Conservation (phyloP, 2,329 filamentous ascomycete species). For the Knufia fluminis region DNA sequence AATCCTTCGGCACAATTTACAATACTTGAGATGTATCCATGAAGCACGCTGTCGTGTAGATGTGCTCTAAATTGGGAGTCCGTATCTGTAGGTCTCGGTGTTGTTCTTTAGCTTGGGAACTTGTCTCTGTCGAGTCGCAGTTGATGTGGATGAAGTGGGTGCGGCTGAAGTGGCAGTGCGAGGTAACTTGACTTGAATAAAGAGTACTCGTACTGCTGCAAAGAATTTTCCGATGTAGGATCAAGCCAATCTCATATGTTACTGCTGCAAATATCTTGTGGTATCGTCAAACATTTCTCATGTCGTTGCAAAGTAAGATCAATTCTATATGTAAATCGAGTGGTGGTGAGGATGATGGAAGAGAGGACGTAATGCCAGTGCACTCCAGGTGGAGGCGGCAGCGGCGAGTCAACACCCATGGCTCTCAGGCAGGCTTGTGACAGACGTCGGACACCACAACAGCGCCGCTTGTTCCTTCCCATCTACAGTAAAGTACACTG, state of each 20-base stretch:
- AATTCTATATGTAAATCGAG: background rate
- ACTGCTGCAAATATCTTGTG: background rate
- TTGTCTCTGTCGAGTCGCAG: no score
- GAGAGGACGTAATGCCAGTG: background rate
- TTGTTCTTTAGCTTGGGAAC: background rate
- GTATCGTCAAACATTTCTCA: background rate
- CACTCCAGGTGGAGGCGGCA: conserved; percentile 2
- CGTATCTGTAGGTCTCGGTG: background rate
- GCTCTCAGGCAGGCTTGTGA: no score
- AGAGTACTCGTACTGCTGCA: no score
- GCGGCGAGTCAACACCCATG: no score
- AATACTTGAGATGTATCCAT: background rate
- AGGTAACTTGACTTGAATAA: no score
- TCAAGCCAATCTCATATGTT: background rate
- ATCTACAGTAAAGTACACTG: background rate
- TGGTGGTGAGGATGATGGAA: background rate
- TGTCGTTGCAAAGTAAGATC: background rate
- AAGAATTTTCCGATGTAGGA: no score
- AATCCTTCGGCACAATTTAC: background rate
- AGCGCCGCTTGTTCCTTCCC: background rate
- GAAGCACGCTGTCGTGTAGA: background rate
- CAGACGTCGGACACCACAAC: background rate
- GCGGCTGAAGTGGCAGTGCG: no score
- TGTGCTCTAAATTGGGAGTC: no score
- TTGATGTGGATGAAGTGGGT: no score